Conservation (phyloP, 257 asterid species). For the Nicotiana undulata region DNA sequence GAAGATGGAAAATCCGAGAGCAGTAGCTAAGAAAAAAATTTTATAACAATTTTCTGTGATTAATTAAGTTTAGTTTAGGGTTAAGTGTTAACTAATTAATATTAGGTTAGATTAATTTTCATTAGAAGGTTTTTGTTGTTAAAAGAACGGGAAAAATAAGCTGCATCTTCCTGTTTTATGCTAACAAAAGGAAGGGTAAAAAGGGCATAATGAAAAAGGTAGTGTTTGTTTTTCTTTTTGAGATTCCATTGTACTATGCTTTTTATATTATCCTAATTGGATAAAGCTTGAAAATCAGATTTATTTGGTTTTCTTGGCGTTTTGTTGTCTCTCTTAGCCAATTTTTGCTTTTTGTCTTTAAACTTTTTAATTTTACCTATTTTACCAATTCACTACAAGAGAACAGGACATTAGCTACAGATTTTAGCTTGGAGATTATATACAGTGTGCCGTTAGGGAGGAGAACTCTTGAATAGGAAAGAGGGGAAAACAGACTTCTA, state of each 20-base stretch:
- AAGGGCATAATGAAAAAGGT: neutral
- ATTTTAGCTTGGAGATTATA: too few species aligned
- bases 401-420: too few species aligned
- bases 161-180: neutral
- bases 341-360: neutral
- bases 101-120: neutral
- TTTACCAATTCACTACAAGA: too few species aligned
- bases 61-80: neutral
- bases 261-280: neutral
- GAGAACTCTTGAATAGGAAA: too few species aligned
- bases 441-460: too few species aligned
- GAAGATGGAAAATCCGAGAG: constrained; percentile 90
- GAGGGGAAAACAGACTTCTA: too few species aligned
- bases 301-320: constrained; percentile 4
- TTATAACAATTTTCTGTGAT: neutral
- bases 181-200: constrained; percentile 3
- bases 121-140: neutral
- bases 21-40: constrained; percentile 41
- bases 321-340: neutral
- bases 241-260: neutral
- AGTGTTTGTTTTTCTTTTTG: neutral
- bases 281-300: constrained; percentile 1
- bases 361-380: too few species aligned
- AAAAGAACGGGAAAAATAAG: neutral
- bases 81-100: neutral